Base-by-base conservation (phyloP, 345 rosid genomes). In the Limnanthes douglasii region DNA sequence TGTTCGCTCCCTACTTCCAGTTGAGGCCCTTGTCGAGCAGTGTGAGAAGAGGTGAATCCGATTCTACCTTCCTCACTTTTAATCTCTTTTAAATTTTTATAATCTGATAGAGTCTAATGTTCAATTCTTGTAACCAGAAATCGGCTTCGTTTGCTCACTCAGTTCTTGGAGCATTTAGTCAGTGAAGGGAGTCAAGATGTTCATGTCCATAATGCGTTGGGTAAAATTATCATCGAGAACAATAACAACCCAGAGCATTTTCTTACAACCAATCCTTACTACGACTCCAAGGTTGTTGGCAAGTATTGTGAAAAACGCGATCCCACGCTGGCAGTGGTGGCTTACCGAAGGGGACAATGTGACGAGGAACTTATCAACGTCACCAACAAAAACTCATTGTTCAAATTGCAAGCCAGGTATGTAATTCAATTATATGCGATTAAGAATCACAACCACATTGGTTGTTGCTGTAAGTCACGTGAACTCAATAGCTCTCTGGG, bases 101-200 rank as follows among this genome's bases (percentile, higher is more conserved):
- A 20, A 22, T 53, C 21, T 32, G 35, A 37, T 22, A 38, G 11
- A 8, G 32, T 40, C 60, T 64, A 37, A 66, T 52, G 6, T 44
- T 27, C 28, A 15, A 3, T 48, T 43, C 29, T 28, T 37, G 14
- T 56, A 54, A 53, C 41, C 77, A 92, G 99, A 70, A 92, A 92
- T 53, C 99, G 96, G 15, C 96, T 92, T 41, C 99, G 96, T 39
- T 74, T 92, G 56, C 99, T 92, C 46, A 85, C 99, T 50, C 99
- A 92, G 57, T 92, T 92, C 70, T 60, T 92, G 66, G 99, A 92
- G 80, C 99, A 92, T 81, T 75, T 92, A 47, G 99, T 92, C 31
- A 92, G 96, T 46, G 99, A 92, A 65, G 99, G 99, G 61, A 92
- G 99, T 68, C 96, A 85, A 65, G 99, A 92, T 66, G 90, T 75